Evolutionary conservation across 179 eudicot species (phyloP), one percentile per base, ranked within the genome.

Genomic region (Camellia oleifera): DNA sequence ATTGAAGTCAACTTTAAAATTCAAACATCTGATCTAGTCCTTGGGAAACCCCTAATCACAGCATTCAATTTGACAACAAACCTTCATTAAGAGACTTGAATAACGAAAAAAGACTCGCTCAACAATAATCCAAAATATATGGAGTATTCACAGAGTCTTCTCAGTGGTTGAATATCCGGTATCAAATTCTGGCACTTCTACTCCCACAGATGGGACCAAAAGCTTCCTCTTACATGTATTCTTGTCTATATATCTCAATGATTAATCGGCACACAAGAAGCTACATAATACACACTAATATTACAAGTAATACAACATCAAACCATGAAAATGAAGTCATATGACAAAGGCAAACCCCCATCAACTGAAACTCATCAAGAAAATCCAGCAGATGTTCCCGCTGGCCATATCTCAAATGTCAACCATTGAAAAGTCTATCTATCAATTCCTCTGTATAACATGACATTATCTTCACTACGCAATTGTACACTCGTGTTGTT

Each of bases 201-300:
- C 62, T 77, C 79, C 60, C 61, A 50, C 52, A 0, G 14, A 48
- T 23, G 63, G 72, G 79, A 77, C 63, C 53, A 10, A 46, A 63
- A 64, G 61, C 62, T 7, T 62, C 57, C 79, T 65, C 61, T 26
- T 54, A 44, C 62, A 26, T 40, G 64, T 26, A 52, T 32, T 2
- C 15, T 45, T 18, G 75, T 20, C 75, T 69, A 40, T 58, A 18
- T 12, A 62, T 62, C 69, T 61, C 32, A 57, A 4, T 54, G 26
- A 40, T 32, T n/a, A 11, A 17, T 32, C 17, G 66, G 18, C 68
- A 78, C 52, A 11, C 11, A 54, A 44, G 67, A 78, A 23, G 10
- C 65, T 8, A 60, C 56, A 69, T 69, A n/a, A 7, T 15, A 68
- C 67, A 9, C 64, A 65, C 72, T 48, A 78, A 26, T 3, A 46